Conservation (phyloP, 768 basidiomycete species). For the Suillus brevipes region DNA sequence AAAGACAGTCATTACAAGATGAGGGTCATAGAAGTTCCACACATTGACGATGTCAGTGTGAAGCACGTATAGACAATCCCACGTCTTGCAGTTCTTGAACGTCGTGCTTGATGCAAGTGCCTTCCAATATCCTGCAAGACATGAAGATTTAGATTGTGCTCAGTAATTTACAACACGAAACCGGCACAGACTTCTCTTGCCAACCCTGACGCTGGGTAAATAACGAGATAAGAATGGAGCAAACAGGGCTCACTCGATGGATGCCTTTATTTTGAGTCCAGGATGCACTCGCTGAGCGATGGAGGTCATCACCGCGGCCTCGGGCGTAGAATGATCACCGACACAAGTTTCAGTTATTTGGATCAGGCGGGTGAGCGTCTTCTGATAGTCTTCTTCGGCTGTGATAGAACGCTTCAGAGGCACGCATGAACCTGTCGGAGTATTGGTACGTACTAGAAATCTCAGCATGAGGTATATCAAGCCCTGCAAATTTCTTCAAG, state of each 20-base stretch:
- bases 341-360: constrained; percentile 3
- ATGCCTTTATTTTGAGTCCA: no score
- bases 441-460: neutral
- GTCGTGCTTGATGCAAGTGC: constrained; percentile 11
- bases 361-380: neutral
- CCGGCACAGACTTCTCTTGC: constrained; percentile 10
- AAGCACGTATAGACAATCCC: constrained; percentile 15
- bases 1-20: neutral
- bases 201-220: neutral
- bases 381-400: constrained; percentile 1
- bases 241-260: no score
- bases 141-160: neutral
- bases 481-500: neutral
- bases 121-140: constrained; percentile 20
- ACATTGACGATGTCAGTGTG: constrained; percentile 19
- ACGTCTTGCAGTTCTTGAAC: neutral
- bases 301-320: neutral
- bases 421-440: neutral
- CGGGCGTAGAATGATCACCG: neutral
- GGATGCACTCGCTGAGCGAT: neutral
- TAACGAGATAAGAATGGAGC: no score
- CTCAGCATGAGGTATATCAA: neutral
- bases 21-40: constrained; percentile 19
- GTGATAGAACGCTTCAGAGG: neutral
- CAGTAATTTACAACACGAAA: constrained; percentile 1